phyloP scores from a whole-genome alignment of 2,329 filamentous ascomycete genomes.

The Zymoseptoria ardabiliae region DNA sequence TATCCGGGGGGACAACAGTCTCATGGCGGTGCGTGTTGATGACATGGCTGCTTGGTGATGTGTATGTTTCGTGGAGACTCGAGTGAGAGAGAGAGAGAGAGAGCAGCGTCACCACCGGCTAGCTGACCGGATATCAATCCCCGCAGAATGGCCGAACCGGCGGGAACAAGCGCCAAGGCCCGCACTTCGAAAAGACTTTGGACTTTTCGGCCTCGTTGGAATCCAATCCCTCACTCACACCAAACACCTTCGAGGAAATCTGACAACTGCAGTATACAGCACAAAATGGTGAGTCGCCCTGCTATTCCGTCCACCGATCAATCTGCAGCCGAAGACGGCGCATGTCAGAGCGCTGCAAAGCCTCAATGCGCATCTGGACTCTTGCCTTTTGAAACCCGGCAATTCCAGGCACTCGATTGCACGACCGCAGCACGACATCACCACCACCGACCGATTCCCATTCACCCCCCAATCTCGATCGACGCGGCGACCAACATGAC shows the following conservation, averaged over 20 bases:
- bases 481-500: not conserved
- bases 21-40: constrained; percentile 24
- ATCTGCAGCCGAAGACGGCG: not conserved
- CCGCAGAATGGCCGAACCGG: not conserved
- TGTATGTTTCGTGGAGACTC: not conserved
- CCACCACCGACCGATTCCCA: too few relatives aligned
- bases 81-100: not conserved
- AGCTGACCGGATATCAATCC: not conserved
- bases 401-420: not conserved
- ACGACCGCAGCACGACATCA: not conserved
- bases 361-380: constrained; percentile 1
- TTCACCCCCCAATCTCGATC: not conserved
- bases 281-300: constrained; percentile 21
- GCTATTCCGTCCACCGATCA: not conserved
- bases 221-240: not conserved
- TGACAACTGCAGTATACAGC: not conserved
- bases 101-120: not conserved
- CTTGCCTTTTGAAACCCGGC: not conserved
- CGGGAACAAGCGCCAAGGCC: not conserved
- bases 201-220: not conserved
- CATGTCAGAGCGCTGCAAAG: not conserved
- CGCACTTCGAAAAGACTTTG: not conserved
- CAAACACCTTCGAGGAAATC: constrained; percentile 21
- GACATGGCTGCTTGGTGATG: constrained; percentile 1
- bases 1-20: constrained; percentile 24